These are phyloP conservation scores for Saccharomycopsis sp. DNA, from an alignment of 805 yeast species.

Conservation along the genomic window DNA sequence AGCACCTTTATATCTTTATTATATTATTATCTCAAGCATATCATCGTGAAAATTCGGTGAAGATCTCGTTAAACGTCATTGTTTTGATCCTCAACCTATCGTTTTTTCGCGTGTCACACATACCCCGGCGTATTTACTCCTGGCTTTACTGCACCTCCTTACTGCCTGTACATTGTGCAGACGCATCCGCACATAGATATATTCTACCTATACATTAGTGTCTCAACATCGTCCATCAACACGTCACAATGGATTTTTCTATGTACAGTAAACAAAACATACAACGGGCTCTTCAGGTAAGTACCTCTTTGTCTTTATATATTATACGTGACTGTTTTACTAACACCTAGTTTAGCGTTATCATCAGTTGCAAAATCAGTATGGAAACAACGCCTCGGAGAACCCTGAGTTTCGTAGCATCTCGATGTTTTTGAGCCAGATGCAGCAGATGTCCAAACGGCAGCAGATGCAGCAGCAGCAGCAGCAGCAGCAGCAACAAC, in stretches of 20 bases:
- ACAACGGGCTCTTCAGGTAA: neutral
- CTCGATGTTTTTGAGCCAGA: neutral
- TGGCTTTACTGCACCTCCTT: no score
- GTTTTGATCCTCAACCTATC: neutral
- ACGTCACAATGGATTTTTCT: neutral
- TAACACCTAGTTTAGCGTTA: neutral
- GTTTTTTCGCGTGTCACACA: no score
- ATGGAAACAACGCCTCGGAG: neutral
- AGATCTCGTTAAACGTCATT: neutral
- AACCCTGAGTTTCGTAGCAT: neutral
- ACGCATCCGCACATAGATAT: neutral
- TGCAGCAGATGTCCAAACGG: neutral
- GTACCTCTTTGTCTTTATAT: no score
- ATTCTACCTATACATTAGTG: neutral
- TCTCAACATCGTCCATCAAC: neutral
- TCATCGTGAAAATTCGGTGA: neutral
- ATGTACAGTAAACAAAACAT: neutral
- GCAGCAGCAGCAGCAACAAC: constrained; percentile 1
- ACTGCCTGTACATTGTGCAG: neutral
- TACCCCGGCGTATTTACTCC: no score
- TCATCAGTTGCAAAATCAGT: neutral
- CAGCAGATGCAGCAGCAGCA: constrained; percentile 2
- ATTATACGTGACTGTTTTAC: neutral
- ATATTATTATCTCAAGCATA: neutral
- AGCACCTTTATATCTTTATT: neutral